These are phyloP conservation scores for Termitomyces sp. DNA, from an alignment of 1,284 basidiomycete genomes.

Conservation along the genomic window DNA sequence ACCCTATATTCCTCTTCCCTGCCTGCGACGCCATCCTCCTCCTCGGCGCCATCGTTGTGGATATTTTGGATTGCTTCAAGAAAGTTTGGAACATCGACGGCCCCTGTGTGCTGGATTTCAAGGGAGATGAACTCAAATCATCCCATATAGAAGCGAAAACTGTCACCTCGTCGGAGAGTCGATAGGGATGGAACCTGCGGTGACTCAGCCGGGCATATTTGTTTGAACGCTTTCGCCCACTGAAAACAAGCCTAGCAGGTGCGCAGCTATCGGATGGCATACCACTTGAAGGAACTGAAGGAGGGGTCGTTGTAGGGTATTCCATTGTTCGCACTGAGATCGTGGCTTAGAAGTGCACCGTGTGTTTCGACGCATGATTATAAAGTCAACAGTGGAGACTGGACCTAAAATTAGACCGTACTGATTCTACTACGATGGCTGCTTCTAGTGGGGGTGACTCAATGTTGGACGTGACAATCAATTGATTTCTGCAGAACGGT, in stretches of 20 bases:
- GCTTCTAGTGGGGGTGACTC: background rate
- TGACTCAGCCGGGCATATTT: background rate
- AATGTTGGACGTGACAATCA: background rate
- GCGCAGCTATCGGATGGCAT: background rate
- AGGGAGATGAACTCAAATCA: too few relatives aligned
- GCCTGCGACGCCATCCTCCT: background rate
- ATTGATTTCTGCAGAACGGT: background rate
- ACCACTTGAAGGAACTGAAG: background rate
- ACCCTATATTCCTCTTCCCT: background rate
- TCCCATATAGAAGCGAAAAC: background rate
- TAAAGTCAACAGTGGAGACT: background rate
- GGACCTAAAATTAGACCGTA: background rate
- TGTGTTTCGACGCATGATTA: background rate
- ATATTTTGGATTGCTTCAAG: background rate
- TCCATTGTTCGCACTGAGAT: background rate
- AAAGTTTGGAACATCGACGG: background rate
- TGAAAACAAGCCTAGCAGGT: background rate
- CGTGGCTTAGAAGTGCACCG: background rate
- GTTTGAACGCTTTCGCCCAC: background rate
- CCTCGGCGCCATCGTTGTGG: background rate
- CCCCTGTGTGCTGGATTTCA: background rate
- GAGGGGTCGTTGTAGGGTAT: background rate
- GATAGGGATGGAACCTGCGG: background rate
- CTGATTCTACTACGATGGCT: background rate
- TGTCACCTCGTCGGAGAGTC: background rate